Percentiles rank a stretch among this genome's conserved stretches.
These are phyloP conservation scores for Ochromonadaceae sp. DNA, from an alignment of 352 stramenopile species.

Conservation along the genomic window DNA sequence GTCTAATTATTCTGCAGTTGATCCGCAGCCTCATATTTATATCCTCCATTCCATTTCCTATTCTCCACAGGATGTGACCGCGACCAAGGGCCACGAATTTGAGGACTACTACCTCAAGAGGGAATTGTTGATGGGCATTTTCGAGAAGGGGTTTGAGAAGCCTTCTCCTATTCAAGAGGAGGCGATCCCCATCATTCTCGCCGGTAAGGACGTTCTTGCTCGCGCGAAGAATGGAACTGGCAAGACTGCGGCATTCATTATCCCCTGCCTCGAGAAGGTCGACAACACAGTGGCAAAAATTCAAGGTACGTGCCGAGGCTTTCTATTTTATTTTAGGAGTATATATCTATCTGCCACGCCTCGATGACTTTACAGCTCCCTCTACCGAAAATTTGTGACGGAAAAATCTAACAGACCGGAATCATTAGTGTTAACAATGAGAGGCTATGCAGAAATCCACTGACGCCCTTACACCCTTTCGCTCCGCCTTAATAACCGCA, in stretches of 20 bases:
- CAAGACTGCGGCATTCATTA: conserved; percentile 99
- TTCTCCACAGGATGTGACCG: conserved; percentile 76
- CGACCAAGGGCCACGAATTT: conserved; percentile 98
- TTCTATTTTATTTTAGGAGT: conserved; percentile 5
- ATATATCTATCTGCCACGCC: not conserved
- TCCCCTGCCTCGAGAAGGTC: conserved; percentile 97
- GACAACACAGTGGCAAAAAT: conserved; percentile 87
- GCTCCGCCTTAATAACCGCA: too few relatives aligned
- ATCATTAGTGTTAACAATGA: conserved; percentile 12
- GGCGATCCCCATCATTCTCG: conserved; percentile 94
- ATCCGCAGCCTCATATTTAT: too few relatives aligned
- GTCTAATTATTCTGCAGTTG: too few relatives aligned
- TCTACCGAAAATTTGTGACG: conserved; percentile 15
- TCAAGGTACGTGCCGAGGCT: conserved; percentile 53
- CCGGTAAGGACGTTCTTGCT: conserved; percentile 91
- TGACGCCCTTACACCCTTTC: conserved; percentile 1
- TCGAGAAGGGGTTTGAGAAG: conserved; percentile 98
- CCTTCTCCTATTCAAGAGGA: conserved; percentile 97
- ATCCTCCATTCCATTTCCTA: too few relatives aligned
- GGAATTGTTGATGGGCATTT: conserved; percentile 98
- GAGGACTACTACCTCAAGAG: conserved; percentile 98
- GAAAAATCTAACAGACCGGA: conserved; percentile 5
- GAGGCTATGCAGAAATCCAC: too few relatives aligned
- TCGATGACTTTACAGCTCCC: conserved; percentile 19
- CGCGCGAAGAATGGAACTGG: conserved; percentile 98